A percentile compares a stretch with the other conserved stretches of the same genome.
phyloP scores from a whole-genome alignment of 768 basidiomycete species.

The Chlorophyllum brunneum region DNA sequence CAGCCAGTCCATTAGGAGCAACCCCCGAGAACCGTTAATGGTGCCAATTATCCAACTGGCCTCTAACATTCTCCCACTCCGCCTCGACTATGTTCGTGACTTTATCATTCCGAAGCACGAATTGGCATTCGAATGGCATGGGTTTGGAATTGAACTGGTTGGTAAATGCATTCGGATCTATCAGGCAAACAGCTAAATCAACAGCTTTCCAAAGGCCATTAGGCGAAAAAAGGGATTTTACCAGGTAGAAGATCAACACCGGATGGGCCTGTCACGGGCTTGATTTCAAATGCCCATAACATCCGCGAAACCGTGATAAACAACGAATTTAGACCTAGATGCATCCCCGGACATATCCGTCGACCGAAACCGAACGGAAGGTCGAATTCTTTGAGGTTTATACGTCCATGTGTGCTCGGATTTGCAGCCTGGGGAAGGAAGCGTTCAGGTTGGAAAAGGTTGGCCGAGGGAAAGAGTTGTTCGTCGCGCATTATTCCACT shows the following conservation, averaged over 20 bases:
- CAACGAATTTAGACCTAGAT: conserved; percentile 23
- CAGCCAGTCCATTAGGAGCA: too few species aligned
- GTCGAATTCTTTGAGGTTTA: conserved; percentile 12
- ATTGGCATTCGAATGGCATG: conserved; percentile 17
- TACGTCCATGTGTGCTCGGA: conserved; percentile 5
- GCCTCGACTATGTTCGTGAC: conserved; percentile 2
- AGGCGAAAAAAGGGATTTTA: not conserved
- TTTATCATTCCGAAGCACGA: conserved; percentile 13
- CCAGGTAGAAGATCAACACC: conserved; percentile 3
- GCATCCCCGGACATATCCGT: conserved; percentile 26
- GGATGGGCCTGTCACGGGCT: conserved; percentile 10
- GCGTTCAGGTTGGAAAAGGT: conserved; percentile 21
- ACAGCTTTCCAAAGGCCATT: not conserved
- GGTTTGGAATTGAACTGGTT: conserved; percentile 20
- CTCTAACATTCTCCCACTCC: conserved; percentile 9
- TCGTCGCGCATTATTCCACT: conserved; percentile 23
- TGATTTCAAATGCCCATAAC: conserved; percentile 22
- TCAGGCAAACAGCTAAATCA: not conserved
- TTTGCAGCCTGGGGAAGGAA: conserved; percentile 17
- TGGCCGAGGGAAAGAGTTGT: conserved; percentile 19
- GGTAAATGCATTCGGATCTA: conserved; percentile 16
- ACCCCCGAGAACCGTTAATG: not conserved
- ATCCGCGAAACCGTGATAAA: conserved; percentile 22
- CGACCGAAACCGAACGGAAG: conserved; percentile 26
- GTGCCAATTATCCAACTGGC: conserved; percentile 10